Percentiles rank a stretch among this genome's conserved stretches.
These are phyloP conservation scores for Xerocomellus chrysenteron DNA, from an alignment of 768 basidiomycete genomes.

Conservation along the genomic window DNA sequence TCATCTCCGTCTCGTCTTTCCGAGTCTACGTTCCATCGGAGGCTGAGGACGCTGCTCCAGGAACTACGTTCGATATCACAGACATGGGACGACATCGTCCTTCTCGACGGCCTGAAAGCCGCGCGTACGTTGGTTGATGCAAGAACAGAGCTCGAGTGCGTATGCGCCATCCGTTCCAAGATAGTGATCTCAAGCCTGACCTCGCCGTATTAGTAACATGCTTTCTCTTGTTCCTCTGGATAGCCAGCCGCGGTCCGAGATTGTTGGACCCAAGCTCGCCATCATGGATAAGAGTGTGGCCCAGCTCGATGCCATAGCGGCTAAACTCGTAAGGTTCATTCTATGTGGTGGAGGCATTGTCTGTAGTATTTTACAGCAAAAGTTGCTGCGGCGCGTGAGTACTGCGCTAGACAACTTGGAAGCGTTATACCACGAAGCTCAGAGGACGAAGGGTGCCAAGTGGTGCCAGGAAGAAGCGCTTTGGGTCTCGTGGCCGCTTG, in stretches of 20 bases:
- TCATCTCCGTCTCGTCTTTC: conserved; percentile 42
- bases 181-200: not conserved
- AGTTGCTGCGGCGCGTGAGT: conserved; percentile 68
- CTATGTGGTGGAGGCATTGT: not conserved
- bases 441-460: conserved; percentile 65
- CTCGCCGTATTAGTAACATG: conserved; percentile 50
- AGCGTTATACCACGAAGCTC: conserved; percentile 61
- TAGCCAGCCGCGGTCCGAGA: conserved; percentile 51
- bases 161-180: conserved; percentile 9
- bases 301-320: conserved; percentile 56
- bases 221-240: conserved; percentile 52
- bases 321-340: conserved; percentile 58
- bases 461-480: conserved; percentile 73
- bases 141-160: conserved; percentile 84
- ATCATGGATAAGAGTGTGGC: conserved; percentile 65
- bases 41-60: conserved; percentile 62
- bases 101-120: conserved; percentile 77
- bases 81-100: conserved; percentile 84
- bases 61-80: conserved; percentile 62
- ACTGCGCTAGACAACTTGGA: conserved; percentile 65
- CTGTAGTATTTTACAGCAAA: conserved; percentile 47
- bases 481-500: conserved; percentile 81
- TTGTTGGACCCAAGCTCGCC: conserved; percentile 65
- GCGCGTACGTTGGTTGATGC: conserved; percentile 69
- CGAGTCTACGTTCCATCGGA: conserved; percentile 83